phyloP scores from a whole-genome alignment of 768 basidiomycete species.

The Chalciporus piperatus region DNA sequence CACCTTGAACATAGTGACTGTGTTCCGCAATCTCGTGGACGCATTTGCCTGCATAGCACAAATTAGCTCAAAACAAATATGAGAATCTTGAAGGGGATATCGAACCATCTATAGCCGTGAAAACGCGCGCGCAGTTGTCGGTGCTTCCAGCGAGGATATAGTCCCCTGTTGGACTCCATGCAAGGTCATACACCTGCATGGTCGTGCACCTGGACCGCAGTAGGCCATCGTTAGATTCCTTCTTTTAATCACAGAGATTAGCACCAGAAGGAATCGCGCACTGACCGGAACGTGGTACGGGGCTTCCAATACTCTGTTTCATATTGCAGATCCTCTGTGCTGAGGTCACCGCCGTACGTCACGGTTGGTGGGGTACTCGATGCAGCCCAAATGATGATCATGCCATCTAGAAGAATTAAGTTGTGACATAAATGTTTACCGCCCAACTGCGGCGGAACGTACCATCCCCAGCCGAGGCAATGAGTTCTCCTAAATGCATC shows the following conservation, averaged over 20 bases:
- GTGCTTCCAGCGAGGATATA: constrained; percentile 96
- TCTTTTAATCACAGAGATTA: background rate
- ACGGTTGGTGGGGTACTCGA: constrained; percentile 66
- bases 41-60: constrained; percentile 60
- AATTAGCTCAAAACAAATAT: background rate
- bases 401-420: constrained; percentile 64
- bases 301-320: constrained; percentile 98
- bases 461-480: constrained; percentile 99
- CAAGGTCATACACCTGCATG: constrained; percentile 96
- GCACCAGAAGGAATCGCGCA: background rate
- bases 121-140: constrained; percentile 90
- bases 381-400: constrained; percentile 95
- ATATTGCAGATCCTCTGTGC: constrained; percentile 72
- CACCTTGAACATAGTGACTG: constrained; percentile 95
- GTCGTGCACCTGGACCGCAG: constrained; percentile 68
- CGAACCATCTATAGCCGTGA: constrained; percentile 69
- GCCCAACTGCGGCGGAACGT: constrained; percentile 26
- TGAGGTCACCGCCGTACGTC: constrained; percentile 81
- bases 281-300: constrained; percentile 77
- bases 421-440: background rate
- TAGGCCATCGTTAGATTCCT: constrained; percentile 3
- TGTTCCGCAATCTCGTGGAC: constrained; percentile 92
- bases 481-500: constrained; percentile 63
- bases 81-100: background rate
- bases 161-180: constrained; percentile 95